phyloP scores from a whole-genome alignment of 768 basidiomycete genomes.

The Lactifluus pinguis region DNA sequence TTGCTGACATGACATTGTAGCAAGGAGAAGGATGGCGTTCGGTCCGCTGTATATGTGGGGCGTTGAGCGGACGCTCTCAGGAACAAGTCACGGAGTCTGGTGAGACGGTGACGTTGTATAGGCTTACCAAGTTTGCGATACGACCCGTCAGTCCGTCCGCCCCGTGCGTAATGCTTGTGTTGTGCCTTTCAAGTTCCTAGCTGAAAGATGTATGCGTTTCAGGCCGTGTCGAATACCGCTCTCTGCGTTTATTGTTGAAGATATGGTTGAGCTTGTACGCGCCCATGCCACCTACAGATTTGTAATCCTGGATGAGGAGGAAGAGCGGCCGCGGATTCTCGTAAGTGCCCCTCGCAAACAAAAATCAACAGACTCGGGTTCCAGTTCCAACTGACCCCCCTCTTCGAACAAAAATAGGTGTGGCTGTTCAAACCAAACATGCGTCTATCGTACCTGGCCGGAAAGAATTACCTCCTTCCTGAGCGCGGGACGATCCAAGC shows the following conservation, averaged over 20 bases:
- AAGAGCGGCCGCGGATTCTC: conserved; percentile 66
- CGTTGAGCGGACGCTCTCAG: conserved; percentile 64
- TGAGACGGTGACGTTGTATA: conserved; percentile 39
- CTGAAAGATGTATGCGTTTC: conserved; percentile 13
- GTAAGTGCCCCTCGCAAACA: conserved; percentile 38
- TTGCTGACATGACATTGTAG: conserved; percentile 29
- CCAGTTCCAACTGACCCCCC: not conserved
- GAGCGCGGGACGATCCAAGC: conserved; percentile 54
- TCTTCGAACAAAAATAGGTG: conserved; percentile 38
- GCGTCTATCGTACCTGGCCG: conserved; percentile 61
- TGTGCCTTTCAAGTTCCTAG: not conserved
- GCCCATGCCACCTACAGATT: conserved; percentile 94
- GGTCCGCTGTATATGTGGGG: conserved; percentile 76
- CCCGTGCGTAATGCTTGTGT: conserved; percentile 41
- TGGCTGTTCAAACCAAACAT: conserved; percentile 95
- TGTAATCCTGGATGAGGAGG: conserved; percentile 79
- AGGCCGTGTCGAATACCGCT: conserved; percentile 46
- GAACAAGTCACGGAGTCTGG: conserved; percentile 32
- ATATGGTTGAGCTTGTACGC: conserved; percentile 85
- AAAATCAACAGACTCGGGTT: not conserved
- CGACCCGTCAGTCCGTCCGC: conserved; percentile 52
- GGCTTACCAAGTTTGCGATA: conserved; percentile 79
- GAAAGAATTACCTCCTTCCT: conserved; percentile 46
- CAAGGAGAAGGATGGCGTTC: conserved; percentile 53
- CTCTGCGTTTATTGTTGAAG: conserved; percentile 83